phyloP scores from a whole-genome alignment of 371 early-diverging fungal genomes.

The Mortierella sp. region DNA sequence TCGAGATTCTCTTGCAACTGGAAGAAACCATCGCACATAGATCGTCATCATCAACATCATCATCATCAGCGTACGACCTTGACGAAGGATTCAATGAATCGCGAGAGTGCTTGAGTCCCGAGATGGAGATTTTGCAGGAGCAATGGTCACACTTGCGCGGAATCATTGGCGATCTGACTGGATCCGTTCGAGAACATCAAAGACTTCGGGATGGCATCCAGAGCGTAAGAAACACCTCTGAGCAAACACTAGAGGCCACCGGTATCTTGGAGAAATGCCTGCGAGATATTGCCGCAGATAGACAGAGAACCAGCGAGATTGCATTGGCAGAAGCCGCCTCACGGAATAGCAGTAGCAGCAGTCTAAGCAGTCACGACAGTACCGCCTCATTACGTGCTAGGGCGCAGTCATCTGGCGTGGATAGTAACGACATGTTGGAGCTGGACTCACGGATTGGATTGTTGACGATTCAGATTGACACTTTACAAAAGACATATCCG shows the following conservation, averaged over 20 bases:
- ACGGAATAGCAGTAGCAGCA: conserved; percentile 16
- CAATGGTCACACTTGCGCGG: conserved; percentile 37
- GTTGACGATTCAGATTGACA: conserved; percentile 34
- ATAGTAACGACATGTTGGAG: conserved; percentile 55
- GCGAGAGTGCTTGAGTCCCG: conserved; percentile 18
- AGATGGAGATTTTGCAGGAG: conserved; percentile 25
- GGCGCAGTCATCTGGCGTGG: conserved; percentile 21
- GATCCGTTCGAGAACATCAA: conserved; percentile 49
- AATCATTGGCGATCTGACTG: conserved; percentile 29
- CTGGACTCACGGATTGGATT: conserved; percentile 44
- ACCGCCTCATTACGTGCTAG: conserved; percentile 1
- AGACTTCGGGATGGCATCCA: conserved; percentile 53
- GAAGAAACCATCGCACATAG: conserved; percentile 39
- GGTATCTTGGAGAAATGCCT: conserved; percentile 43
- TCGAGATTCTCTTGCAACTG: conserved; percentile 50
- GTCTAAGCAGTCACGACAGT: conserved; percentile 11
- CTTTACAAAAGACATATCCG: conserved; percentile 45
- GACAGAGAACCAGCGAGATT: conserved; percentile 20
- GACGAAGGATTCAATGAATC: conserved; percentile 1
- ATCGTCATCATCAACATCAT: not conserved
- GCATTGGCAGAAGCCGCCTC: conserved; percentile 13
- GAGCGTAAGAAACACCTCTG: conserved; percentile 29
- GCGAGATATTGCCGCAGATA: conserved; percentile 31
- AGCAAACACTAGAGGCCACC: conserved; percentile 32
- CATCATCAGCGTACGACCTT: not conserved